A percentile compares a stretch with the other conserved stretches of the same genome.
Evolutionary conservation across 1,284 basidiomycete genomes (phyloP).

Genomic region (Leccinum subrobustum): DNA sequence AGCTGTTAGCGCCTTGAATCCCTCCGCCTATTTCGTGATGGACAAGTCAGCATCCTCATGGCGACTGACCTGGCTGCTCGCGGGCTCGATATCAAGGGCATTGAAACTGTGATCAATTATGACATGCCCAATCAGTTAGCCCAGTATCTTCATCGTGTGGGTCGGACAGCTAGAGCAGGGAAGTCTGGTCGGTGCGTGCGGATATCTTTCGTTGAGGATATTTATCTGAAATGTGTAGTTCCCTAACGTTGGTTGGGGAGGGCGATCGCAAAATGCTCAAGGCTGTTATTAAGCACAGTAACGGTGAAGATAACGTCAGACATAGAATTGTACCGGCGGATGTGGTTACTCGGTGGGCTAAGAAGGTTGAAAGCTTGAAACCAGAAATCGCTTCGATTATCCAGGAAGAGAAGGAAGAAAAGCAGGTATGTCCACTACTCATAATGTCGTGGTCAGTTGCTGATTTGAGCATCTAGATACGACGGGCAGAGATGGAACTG

Average conservation of each 20-base stretch:
- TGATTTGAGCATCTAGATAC: slow-evolving; percentile 48
- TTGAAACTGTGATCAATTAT: slow-evolving; percentile 98
- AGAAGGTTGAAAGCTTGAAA: slow-evolving; percentile 73
- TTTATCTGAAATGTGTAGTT: slow-evolving; percentile 45
- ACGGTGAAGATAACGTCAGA: slow-evolving; percentile 78
- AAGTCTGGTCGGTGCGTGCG: slow-evolving; percentile 78
- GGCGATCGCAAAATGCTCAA: slow-evolving; percentile 96
- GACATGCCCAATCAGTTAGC: slow-evolving; percentile 95
- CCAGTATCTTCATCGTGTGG: slow-evolving; percentile 95
- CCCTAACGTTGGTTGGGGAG: slow-evolving; percentile 95
- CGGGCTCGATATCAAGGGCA: slow-evolving; percentile 95
- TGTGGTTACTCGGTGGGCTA: slow-evolving; percentile 68
- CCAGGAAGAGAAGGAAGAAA: slow-evolving; percentile 95
- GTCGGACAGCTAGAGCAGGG: slow-evolving; percentile 94
- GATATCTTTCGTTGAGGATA: slow-evolving; percentile 1
- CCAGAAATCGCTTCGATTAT: slow-evolving; percentile 82
- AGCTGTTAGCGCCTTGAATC: slow-evolving; percentile 73
- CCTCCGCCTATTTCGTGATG: slow-evolving; percentile 85
- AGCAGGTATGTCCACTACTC: slow-evolving; percentile 54
- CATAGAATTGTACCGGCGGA: slow-evolving; percentile 91
- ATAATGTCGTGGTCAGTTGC: slow-evolving; percentile 10
- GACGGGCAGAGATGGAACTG: slow-evolving; percentile 94
- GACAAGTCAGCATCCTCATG: slow-evolving; percentile 85
- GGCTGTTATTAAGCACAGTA: slow-evolving; percentile 88
- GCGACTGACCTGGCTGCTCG: slow-evolving; percentile 95